Evolutionary conservation across 2,329 filamentous ascomycete species (phyloP).

Genomic region (Sporothrix dimorphospora): DNA sequence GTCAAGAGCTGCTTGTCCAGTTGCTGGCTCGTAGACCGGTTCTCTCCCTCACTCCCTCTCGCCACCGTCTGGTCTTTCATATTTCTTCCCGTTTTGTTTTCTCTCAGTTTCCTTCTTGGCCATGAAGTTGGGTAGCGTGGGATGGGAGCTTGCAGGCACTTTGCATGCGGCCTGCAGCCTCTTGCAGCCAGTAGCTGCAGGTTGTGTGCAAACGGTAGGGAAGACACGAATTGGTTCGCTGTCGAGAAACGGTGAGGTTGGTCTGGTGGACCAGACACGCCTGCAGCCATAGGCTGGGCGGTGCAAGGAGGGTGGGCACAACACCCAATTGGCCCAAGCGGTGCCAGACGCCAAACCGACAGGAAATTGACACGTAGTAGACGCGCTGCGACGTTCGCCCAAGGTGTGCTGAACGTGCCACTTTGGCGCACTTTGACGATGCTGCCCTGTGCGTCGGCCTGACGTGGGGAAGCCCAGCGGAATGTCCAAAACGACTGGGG

Average conservation of each 20-base stretch:
- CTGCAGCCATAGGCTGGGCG: conserved; percentile 26
- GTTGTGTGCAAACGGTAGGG: conserved; percentile 31
- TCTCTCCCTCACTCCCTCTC: not conserved
- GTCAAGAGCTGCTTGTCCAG: conserved; percentile 19
- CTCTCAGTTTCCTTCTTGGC: not conserved
- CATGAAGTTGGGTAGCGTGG: not conserved
- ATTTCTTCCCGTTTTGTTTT: conserved; percentile 3
- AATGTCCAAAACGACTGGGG: not conserved
- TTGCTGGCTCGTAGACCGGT: conserved; percentile 4
- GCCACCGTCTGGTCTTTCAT: not conserved
- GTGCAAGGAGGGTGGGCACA: conserved; percentile 22
- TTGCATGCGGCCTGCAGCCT: conserved; percentile 8
- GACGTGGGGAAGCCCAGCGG: not conserved
- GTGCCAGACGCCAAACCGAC: conserved; percentile 35
- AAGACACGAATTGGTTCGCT: conserved; percentile 37
- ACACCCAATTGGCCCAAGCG: conserved; percentile 28
- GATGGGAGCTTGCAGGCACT: conserved; percentile 20
- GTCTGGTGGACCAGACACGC: conserved; percentile 19
- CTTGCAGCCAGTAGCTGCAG: conserved; percentile 27
- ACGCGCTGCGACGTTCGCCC: conserved; percentile 31
- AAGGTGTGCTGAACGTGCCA: conserved; percentile 24
- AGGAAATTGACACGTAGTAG: conserved; percentile 36
- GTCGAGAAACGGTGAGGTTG: conserved; percentile 36
- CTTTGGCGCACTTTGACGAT: conserved; percentile 23
- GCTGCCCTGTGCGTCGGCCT: conserved; percentile 14